These are phyloP conservation scores for Pyrenophora graminea DNA, from an alignment of 2,329 filamentous ascomycete genomes.

Conservation along the genomic window DNA sequence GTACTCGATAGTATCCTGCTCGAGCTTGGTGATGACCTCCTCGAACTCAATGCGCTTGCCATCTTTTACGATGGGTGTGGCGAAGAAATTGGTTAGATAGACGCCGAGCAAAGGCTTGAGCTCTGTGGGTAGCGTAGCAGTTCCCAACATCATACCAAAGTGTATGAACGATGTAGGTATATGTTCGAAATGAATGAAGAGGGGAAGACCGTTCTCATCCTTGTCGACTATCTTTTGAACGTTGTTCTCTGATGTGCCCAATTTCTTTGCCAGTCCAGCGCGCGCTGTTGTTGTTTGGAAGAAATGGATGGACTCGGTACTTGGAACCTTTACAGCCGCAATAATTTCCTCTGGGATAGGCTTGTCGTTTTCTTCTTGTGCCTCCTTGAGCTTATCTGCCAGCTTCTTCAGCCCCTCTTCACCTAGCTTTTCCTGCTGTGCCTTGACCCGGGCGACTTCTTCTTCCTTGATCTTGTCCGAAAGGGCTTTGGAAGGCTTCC, in stretches of 20 bases:
- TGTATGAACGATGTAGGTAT: conserved; percentile 92
- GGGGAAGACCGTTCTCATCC: conserved; percentile 65
- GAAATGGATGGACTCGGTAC: conserved; percentile 91
- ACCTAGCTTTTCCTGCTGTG: conserved; percentile 78
- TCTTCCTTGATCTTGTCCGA: conserved; percentile 80
- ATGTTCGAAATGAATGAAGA: conserved; percentile 97
- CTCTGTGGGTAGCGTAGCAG: conserved; percentile 74
- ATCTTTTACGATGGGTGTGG: conserved; percentile 78
- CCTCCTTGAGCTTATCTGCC: conserved; percentile 74
- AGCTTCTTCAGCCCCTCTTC: conserved; percentile 78
- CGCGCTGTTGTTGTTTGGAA: conserved; percentile 85
- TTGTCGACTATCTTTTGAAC: conserved; percentile 78
- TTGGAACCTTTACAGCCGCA: conserved; percentile 78
- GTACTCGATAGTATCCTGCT: conserved; percentile 89
- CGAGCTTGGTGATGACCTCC: conserved; percentile 86
- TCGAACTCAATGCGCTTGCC: conserved; percentile 84
- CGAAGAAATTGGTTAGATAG: conserved; percentile 93
- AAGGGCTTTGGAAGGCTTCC: conserved; percentile 79
- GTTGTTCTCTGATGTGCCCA: conserved; percentile 69
- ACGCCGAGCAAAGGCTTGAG: conserved; percentile 82
- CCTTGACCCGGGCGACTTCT: conserved; percentile 77
- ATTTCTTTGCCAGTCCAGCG: conserved; percentile 73
- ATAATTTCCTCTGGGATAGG: conserved; percentile 83
- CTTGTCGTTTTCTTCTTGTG: conserved; percentile 85
- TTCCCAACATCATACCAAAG: conserved; percentile 79